Base-by-base conservation (phyloP, 2,329 filamentous ascomycete genomes). In the Diaporthe velutina region DNA sequence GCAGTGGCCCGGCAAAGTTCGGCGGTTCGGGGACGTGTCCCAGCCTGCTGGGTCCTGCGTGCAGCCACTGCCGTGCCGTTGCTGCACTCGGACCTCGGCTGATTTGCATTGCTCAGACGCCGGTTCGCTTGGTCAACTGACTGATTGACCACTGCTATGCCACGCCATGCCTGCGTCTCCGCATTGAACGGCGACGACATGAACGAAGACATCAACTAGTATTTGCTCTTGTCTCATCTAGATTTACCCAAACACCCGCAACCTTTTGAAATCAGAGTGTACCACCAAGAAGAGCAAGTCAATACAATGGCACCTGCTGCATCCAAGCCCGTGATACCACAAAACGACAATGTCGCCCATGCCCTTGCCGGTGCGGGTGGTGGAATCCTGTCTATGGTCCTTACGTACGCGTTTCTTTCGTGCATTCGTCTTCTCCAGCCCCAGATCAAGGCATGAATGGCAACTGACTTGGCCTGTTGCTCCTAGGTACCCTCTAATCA, bases 261-360 rank as follows among this genome's bases (percentile, higher is more conserved):
- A 33, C 58, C 40, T 48, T 60, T n/a, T 42, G 33, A 7, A 13
- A 57, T 28, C 25, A 10, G 35, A 64, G 42, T 35, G n/a, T 25
- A n/a, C 28, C 6, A 10, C 48, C 45, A 58, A 25, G 40, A 40
- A 52, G 17, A 42, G n/a, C 30, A 40, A 61, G 17, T 30, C 48
- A 64, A 28, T 71, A 79, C 33, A 67, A 81, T 79, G 80, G 74
- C 74, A 58, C 74, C 74, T 30, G 73, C 80, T 79, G 68, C 79
- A 75, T 87, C 88, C 73, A 93, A 93, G 79, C 87, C 92, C 60
- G 90, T 91, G 61, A 86, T 93, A 60, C 95, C 96, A 77, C 95
- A 97, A 81, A 97, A 96, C 83, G 96, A 98, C 88, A 98, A 98
- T 88, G 95, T 98, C 82, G 95, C 96, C 74, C 96, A 98, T 86